These are phyloP conservation scores for Truncatella angustata DNA, from an alignment of 2,329 filamentous ascomycete species.

Conservation along the genomic window DNA sequence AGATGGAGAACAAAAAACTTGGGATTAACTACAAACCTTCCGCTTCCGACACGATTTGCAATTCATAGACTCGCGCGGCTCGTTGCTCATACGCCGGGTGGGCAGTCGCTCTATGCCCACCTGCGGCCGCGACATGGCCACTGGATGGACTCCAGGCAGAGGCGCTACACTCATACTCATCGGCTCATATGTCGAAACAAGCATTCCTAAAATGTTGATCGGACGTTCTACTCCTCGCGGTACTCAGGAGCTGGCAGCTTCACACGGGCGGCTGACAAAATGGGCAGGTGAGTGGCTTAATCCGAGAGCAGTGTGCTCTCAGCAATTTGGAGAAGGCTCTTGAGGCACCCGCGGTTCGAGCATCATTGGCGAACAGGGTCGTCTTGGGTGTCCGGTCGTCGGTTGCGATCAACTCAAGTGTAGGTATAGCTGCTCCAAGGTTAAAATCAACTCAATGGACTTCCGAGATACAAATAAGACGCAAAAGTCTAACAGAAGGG, in stretches of 20 bases:
- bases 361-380: constrained; percentile 6
- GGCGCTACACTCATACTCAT: constrained; percentile 40
- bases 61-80: constrained; percentile 84
- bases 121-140: constrained; percentile 69
- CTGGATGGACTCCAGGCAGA: constrained; percentile 43
- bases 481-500: constrained; percentile 15
- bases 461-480: neutral
- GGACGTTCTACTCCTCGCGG: neutral
- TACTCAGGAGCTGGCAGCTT: neutral
- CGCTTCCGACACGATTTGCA: constrained; percentile 92
- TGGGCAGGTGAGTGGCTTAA: constrained; percentile 5
- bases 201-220: neutral
- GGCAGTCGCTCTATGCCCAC: constrained; percentile 80
- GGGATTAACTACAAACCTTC: constrained; percentile 59
- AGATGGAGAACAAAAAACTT: constrained; percentile 8
- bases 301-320: neutral
- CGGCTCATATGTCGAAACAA: constrained; percentile 35
- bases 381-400: neutral
- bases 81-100: constrained; percentile 66
- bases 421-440: neutral
- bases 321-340: constrained; percentile 7
- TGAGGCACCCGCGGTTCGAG: constrained; percentile 3
- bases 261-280: neutral
- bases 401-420: neutral
- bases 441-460: neutral